These are phyloP conservation scores for Myriosclerotinia curreyana DNA, from an alignment of 2,329 filamentous ascomycete species.

Conservation along the genomic window DNA sequence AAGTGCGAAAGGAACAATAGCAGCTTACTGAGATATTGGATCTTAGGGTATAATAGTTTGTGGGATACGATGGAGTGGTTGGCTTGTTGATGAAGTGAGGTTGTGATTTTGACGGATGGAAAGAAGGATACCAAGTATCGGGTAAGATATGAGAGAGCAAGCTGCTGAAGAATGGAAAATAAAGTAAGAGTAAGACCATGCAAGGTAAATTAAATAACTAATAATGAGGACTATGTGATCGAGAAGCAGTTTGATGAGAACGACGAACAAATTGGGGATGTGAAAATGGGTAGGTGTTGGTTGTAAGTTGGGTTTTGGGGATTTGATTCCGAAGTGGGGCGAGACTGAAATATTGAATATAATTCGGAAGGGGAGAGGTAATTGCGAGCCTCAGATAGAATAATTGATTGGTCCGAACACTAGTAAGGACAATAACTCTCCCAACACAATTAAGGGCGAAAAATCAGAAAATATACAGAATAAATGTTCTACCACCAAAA, in stretches of 20 bases:
- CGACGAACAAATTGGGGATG: neutral
- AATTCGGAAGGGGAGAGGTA: neutral
- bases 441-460: neutral
- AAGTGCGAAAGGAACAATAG: neutral
- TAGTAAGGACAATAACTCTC: neutral
- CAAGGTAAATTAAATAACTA: neutral
- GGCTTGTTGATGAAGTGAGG: neutral
- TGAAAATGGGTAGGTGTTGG: neutral
- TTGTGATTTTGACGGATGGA: neutral
- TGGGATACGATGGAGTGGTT: neutral
- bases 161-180: neutral
- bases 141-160: neutral
- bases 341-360: constrained; percentile 6
- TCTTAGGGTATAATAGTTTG: neutral
- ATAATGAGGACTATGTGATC: neutral
- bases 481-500: neutral
- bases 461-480: neutral
- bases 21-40: neutral
- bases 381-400: neutral
- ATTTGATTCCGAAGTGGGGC: neutral
- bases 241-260: neutral
- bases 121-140: neutral
- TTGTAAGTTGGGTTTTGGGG: neutral
- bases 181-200: neutral
- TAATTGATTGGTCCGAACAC: neutral